Base-by-base conservation (phyloP, 169 alveolate species). In the Plasmodium malariae region DNA sequence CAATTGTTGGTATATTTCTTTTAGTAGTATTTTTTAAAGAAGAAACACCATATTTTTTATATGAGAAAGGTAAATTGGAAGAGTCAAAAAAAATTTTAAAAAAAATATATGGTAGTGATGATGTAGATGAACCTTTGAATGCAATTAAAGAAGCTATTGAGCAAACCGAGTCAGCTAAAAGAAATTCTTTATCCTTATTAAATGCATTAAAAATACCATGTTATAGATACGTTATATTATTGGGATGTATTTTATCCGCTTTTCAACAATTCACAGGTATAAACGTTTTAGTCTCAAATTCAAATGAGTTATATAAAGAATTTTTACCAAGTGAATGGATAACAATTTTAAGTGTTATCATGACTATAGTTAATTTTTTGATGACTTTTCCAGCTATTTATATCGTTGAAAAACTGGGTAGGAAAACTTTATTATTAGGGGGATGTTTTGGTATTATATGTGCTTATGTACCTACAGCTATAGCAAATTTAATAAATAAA, bases 231-330 rank as follows among this genome's bases (percentile, higher is more conserved):
- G 96, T 89, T 45, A 88, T 96, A 6, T 43, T 96, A 24, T 73
- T 95, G 3, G 94, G 93, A 0, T 93, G 92, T 63, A 88, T 95
- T 7, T 90, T 96, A 14, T 89, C 97, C 0, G 92, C 94, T 4
- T 65, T 96, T 71, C 97, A 95, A 65, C 98, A 96, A 71, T 88
- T 95, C 55, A 92, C 97, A 1, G 98, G 98, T 17, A 96, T 96
- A 17, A 94, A 94, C 54, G 94, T 95, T 11, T 80, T 96, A 57
- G 94, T 95, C 0, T 93, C 98, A 3, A 94, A 94, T 67, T 93
- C 96, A 37, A 95, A 96, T 76, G 94, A 91, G 72, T 78, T 96
- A 36, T 95, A 94, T 73, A 74, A 91, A 43, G 90, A 74, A 34
- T 83, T 88, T 62, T 73, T 94, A 91, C 92, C 89, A 5, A 74